These are phyloP conservation scores for Sclerotinia minor DNA, from an alignment of 2,329 filamentous ascomycete genomes.

Conservation along the genomic window DNA sequence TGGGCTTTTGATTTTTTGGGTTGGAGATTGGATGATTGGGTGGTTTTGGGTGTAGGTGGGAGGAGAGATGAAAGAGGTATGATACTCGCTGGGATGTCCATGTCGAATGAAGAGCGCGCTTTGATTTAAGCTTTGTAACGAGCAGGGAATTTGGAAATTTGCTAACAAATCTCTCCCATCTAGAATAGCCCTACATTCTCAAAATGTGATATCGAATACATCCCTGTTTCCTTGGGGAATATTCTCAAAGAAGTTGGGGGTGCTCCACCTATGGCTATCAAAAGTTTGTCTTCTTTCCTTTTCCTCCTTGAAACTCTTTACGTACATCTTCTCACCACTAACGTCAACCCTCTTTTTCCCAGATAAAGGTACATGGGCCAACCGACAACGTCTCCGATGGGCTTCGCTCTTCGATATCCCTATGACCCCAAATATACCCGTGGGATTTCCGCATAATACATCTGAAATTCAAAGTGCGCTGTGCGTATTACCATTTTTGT, in stretches of 20 bases:
- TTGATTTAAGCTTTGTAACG: not conserved
- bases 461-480: not conserved
- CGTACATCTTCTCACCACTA: not conserved
- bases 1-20: not conserved
- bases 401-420: constrained; percentile 36
- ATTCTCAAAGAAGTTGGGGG: constrained; percentile 58
- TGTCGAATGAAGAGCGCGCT: no score
- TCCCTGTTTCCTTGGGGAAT: constrained; percentile 60
- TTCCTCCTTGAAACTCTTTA: not conserved
- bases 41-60: no score
- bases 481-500: not conserved
- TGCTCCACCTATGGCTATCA: constrained; percentile 54
- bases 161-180: not conserved
- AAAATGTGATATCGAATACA: constrained; percentile 54
- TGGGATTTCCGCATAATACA: not conserved
- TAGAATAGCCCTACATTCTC: constrained; percentile 58
- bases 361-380: constrained; percentile 62
- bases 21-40: not conserved
- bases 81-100: no score
- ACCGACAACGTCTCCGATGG: constrained; percentile 55
- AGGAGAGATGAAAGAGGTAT: not conserved
- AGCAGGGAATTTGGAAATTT: not conserved
- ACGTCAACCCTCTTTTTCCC: not conserved
- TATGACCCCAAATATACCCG: not conserved
- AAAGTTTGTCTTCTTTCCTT: constrained; percentile 46